Evolutionary conservation across 306 rosid species (phyloP).

Genomic region (Rosa multiflora): DNA sequence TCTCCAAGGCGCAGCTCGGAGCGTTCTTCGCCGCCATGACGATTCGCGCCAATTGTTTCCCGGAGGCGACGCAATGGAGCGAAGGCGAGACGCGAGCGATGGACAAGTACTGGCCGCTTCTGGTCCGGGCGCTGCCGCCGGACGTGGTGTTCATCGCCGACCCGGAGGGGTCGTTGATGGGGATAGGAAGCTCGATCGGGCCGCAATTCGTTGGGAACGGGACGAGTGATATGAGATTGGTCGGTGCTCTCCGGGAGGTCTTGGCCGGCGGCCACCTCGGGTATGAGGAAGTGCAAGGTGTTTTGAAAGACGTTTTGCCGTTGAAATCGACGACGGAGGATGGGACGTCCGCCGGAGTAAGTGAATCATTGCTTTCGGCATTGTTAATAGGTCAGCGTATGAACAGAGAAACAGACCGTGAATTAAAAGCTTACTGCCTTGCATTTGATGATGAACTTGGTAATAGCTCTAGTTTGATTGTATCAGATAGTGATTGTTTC

Average conservation of each 20-base stretch:
- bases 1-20: constrained; percentile 85
- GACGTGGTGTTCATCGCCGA: constrained; percentile 85
- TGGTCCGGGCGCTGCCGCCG: constrained; percentile 73
- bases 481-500: background rate
- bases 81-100: constrained; percentile 90
- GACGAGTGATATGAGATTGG: constrained; percentile 83
- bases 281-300: constrained; percentile 93
- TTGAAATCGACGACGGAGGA: constrained; percentile 36
- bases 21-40: constrained; percentile 96
- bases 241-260: constrained; percentile 91
- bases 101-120: constrained; percentile 79
- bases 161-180: constrained; percentile 88
- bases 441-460: constrained; percentile 94
- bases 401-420: constrained; percentile 95
- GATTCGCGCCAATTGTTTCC: constrained; percentile 86
- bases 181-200: constrained; percentile 74
- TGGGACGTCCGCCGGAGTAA: constrained; percentile 44
- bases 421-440: constrained; percentile 91
- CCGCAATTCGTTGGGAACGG: constrained; percentile 72
- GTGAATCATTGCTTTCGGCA: constrained; percentile 86
- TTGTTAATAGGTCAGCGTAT: constrained; percentile 95
- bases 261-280: constrained; percentile 97
- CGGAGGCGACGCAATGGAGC: constrained; percentile 97
- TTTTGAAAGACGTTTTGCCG: constrained; percentile 78
- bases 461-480: constrained; percentile 27